Evolutionary conservation across 2,329 filamentous ascomycete genomes (phyloP).

Genomic region (Xylariaceae sp.): DNA sequence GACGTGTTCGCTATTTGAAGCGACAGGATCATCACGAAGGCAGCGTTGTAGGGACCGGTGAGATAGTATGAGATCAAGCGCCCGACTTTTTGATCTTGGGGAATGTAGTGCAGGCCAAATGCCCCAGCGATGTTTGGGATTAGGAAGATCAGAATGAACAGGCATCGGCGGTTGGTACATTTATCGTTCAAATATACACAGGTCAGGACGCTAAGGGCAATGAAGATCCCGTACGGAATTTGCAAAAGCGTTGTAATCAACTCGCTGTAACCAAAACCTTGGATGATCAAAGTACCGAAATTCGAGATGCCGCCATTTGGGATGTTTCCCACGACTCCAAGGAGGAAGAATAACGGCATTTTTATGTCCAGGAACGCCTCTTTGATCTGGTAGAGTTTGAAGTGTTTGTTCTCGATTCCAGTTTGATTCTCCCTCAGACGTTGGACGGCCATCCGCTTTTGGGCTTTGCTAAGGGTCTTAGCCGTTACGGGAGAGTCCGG

Average conservation of each 20-base stretch:
- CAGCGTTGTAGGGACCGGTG: slow-evolving; percentile 52
- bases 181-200: slow-evolving; percentile 22
- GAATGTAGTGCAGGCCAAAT: slow-evolving; percentile 49
- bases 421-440: slow-evolving; percentile 37
- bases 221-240: slow-evolving; percentile 36
- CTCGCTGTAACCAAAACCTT: slow-evolving; percentile 51
- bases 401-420: slow-evolving; percentile 34
- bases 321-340: slow-evolving; percentile 48
- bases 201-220: slow-evolving; percentile 20
- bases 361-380: slow-evolving; percentile 42
- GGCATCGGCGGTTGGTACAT: slow-evolving; percentile 22
- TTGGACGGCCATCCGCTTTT: slow-evolving; percentile 36
- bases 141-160: slow-evolving; percentile 45
- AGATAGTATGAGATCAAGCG: slow-evolving; percentile 52
- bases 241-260: slow-evolving; percentile 52
- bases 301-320: slow-evolving; percentile 56
- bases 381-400: slow-evolving; percentile 35
- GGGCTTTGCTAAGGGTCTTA: slow-evolving; percentile 42
- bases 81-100: slow-evolving; percentile 39
- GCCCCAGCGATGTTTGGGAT: slow-evolving; percentile 50
- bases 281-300: slow-evolving; percentile 56
- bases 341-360: slow-evolving; percentile 48
- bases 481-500: slow-evolving; percentile 50
- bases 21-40: slow-evolving; percentile 45
- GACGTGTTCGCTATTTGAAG: slow-evolving; percentile 40